Evolutionary conservation across 148 eudicot species (phyloP), one percentile per base, ranked within the genome.

Genomic region (Dysphania ambrosioides): DNA sequence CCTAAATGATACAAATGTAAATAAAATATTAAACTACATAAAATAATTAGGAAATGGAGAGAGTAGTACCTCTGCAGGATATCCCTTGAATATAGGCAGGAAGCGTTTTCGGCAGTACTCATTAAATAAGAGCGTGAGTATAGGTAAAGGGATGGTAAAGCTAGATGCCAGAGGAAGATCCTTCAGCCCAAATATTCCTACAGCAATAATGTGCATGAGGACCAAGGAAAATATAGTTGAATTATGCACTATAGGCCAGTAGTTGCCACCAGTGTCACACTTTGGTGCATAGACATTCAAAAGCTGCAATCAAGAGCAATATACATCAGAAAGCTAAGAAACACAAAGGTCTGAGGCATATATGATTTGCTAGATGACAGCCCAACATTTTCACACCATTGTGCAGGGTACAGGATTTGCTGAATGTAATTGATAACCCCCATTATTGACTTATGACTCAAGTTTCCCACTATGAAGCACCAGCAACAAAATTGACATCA

Each of bases 141-240:
- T 57, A 36, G 95, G 95, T 78, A 92, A 96, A 34, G 96, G 98
- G 76, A 85, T 74, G 32, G 62, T 85, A 27, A 88, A 78, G 82
- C 81, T 87, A 63, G 97, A 86, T 58, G 97, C 97, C 26, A 91
- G 57, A 58, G 98, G 88, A 56, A 91, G 83, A 69, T 85, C 74
- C 87, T 94, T 94, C 74, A 94, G 80, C 68, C 87, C 89, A 78
- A 94, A 94, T 61, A 86, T 80, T 57, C 98, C 98, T 30, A 94
- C 74, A 27, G 98, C 97, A 73, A 94, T 91, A 11, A 88, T 69
- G 42, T 91, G 97, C 98, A 94, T 94, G 80, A 94, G 85, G 63
- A 91, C 72, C 81, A 94, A 79, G 24, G 97, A 87, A 79, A 88
- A 89, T 77, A 94, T 87, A 11, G 86, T 90, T 58, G 91, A 86